Evolutionary conservation across 2,329 filamentous ascomycete genomes (phyloP), one percentile per base, ranked within the genome.

Genomic region (Lasiodiplodia sp.): DNA sequence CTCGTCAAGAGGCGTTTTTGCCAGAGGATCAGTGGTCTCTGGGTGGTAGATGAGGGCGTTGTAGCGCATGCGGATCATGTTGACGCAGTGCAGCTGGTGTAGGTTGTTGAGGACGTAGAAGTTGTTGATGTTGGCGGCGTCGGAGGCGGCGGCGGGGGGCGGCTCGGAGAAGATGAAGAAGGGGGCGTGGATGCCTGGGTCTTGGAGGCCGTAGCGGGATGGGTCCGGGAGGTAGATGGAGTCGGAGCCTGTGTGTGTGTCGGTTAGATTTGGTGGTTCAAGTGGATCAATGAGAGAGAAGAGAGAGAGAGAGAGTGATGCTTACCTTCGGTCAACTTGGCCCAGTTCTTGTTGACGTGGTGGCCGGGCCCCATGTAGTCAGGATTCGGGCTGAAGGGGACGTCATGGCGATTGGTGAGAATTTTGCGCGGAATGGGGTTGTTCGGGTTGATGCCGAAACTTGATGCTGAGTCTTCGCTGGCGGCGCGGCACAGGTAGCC

Each of bases 21-120:
- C 34, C 10, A 58, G 8, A 3, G 55, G 55, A 4, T 58, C 23
- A 1, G 31, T 31, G 5, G 25, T 6, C 16, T 40, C 55, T 0
- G 34, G 10, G 10, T 14, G 5, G 55, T 58, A 58, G 34, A 58
- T 34, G 11, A 58, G 55, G 10, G 34, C 14, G 34, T 58, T 58
- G 55, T 58, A 58, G 34, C 55, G 55, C 31, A 23, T 58, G 31
- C 55, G 55, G 55, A 58, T 38, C 55, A 58, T 58, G 55, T 58
- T 58, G n/a, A 58, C 55, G 55, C 55, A 58, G 55, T 58, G 55
- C 34, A 58, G 21, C 55, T 58, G 55, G 31, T 58, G 55, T 34
- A 58, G 34, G 34, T 25, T 25, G n/a, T 58, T 25, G 55, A 58
- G 55, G 55, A 58, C 55, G 55, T 23, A 58, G 31, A 58, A 58